Base-by-base conservation (phyloP, 805 yeast species). In the Teunomyces tritomae region DNA sequence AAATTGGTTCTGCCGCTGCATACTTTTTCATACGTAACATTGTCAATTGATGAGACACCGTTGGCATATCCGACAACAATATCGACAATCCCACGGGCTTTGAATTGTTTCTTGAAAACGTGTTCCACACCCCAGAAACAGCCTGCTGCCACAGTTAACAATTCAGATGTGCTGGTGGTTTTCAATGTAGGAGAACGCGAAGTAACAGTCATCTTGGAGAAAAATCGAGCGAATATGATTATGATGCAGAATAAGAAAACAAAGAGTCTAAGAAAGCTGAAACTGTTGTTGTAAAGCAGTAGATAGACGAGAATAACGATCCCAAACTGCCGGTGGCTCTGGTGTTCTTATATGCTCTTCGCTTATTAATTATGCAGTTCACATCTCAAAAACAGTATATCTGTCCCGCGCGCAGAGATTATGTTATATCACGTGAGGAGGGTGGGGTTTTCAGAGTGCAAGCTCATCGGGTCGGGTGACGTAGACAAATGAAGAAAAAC, bases 61-160 rank as follows among this genome's bases (percentile, higher is more conserved):
- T 94, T 95, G 40, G 96, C 87, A 65, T 84, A 94, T 2, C 99
- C 99, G 9, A 92, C 98, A 61, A 81, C 83, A 39, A 84, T 75
- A 61, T 88, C 97, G 8, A 84, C 62, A 16, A 92, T 65, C 28
- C 89, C 89, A 60, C 78, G 82, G 43, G 29, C n/a, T 45, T 68
- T 74, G 59, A 81, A 87, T 54, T 87, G 77, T 63, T 87, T 88
- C 53, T 85, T 71, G 71, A 80, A 90, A 24, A 91, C 82, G 55
- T 85, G 87, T 58, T 92, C 97, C 10, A 86, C 89, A 14, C 95
- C 95, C 96, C 96, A 87, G 70, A 86, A 87, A 60, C 96, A 87
- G 2, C 84, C 84, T 0, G 80, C 83, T 3, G 83, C 80, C 28
- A 77, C 57, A 1, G 78, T 73, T 43, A 73, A 53, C 17, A 71